phyloP scores from a whole-genome alignment of 2,329 filamentous ascomycete genomes.

The Helminthosporium solani region DNA sequence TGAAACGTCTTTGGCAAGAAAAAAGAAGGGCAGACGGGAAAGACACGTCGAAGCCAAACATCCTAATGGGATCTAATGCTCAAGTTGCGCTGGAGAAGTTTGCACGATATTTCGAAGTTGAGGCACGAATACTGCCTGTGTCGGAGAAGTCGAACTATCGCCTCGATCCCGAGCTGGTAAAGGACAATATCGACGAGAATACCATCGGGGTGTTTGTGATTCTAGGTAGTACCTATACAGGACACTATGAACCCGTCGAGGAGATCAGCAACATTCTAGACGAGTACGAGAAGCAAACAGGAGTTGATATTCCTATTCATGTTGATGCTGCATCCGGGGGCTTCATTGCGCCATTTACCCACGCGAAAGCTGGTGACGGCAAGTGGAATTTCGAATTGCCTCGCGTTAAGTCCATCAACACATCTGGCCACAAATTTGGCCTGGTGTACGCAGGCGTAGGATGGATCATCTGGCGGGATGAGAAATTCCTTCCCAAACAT shows the following conservation, averaged over 20 bases:
- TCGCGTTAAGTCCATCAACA: slow-evolving; percentile 67
- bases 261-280: slow-evolving; percentile 66
- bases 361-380: slow-evolving; percentile 56
- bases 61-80: slow-evolving; percentile 72
- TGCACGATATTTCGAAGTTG: slow-evolving; percentile 72
- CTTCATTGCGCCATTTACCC: slow-evolving; percentile 63
- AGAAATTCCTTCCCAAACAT: slow-evolving; percentile 64
- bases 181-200: slow-evolving; percentile 70
- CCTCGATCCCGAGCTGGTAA: slow-evolving; percentile 64
- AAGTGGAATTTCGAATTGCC: slow-evolving; percentile 67
- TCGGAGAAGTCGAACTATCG: slow-evolving; percentile 61
- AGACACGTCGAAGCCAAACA: slow-evolving; percentile 65
- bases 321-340: slow-evolving; percentile 62
- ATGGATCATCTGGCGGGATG: slow-evolving; percentile 60
- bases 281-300: slow-evolving; percentile 61
- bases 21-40: slow-evolving; percentile 61
- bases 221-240: slow-evolving; percentile 70
- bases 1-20: slow-evolving; percentile 75
- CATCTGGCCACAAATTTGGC: slow-evolving; percentile 61
- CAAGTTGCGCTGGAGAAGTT: slow-evolving; percentile 75
- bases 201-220: slow-evolving; percentile 77
- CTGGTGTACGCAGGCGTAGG: slow-evolving; percentile 68
- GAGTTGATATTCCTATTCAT: slow-evolving; percentile 66
- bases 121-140: slow-evolving; percentile 64
- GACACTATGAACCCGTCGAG: slow-evolving; percentile 71